Base-by-base conservation (phyloP, 768 basidiomycete genomes). In the Galerina sulciceps region DNA sequence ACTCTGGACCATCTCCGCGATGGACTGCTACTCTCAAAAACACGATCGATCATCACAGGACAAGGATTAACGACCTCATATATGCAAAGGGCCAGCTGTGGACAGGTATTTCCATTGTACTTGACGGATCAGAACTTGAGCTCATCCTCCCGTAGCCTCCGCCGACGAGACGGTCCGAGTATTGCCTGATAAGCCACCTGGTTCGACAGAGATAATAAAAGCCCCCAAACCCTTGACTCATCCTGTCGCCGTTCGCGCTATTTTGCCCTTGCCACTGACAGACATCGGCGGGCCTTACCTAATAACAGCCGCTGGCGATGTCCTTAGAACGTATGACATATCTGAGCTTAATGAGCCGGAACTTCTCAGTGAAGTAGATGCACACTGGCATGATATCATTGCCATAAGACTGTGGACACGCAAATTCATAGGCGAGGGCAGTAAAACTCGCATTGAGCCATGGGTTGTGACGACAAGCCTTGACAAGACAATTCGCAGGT, bases 351-450 rank as follows among this genome's bases (percentile, higher is more conserved):
- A 86, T 22, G 86, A 88, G 63, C 87, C 87, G 1, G 90, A 90
- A 58, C 72, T 92, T 26, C 70, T 94, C n/a, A 77, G 81, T 23
- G 85, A 87, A 65, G 74, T 92, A 10, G 92, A 97, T 64, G 95
- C 85, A 6, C 96, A 98, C 68, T 93, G 89, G 85, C 93, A 93
- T 64, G 93, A 97, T 65, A 87, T 98, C 14, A 90, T 85, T 4
- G 85, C 83, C 4, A 73, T 99, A 51, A 81, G 82, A 26, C 75
- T 89, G 10, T 97, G 94, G 94, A 74, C 82, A 64, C 81, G 87
- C 26, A 76, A 71, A 53, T 76, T 75, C 6, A 69, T 73, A 26
- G 78, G 77, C 9, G 75, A 75, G 22, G 82, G 81, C 60, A 79
- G 78, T 8, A 73, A 67, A 53, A 79, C 76, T n/a, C 78, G 76